A percentile compares a stretch with the other conserved stretches of the same genome.
phyloP scores from a whole-genome alignment of 2,329 filamentous ascomycete species.

The Calcarisporium arbuscula region DNA sequence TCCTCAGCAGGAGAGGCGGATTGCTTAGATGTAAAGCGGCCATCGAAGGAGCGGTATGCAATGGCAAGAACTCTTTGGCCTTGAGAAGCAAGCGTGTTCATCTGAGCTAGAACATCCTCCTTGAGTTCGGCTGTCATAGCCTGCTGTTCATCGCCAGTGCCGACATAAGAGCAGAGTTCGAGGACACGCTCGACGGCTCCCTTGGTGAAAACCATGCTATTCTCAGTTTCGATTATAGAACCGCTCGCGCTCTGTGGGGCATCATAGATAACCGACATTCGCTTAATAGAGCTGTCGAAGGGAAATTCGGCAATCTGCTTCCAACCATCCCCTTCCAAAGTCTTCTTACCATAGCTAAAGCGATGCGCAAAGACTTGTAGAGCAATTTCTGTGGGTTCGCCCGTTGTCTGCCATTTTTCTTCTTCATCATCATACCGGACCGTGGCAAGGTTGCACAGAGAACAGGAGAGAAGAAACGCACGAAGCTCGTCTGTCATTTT shows the following conservation, averaged over 20 bases:
- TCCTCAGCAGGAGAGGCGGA: constrained; percentile 29
- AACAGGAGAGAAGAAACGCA: constrained; percentile 47
- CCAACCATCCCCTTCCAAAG: constrained; percentile 48
- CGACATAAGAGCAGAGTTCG: constrained; percentile 46
- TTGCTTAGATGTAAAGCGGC: constrained; percentile 36
- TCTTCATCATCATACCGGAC: constrained; percentile 49
- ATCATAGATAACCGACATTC: constrained; percentile 71
- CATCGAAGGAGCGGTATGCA: constrained; percentile 55
- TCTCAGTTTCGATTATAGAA: constrained; percentile 31
- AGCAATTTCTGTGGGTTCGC: constrained; percentile 70
- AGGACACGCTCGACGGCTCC: constrained; percentile 56
- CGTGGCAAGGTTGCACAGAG: constrained; percentile 61
- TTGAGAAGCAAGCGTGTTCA: constrained; percentile 55
- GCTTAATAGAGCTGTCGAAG: constrained; percentile 74
- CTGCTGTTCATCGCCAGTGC: constrained; percentile 33
- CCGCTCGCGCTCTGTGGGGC: constrained; percentile 33
- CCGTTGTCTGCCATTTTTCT: constrained; percentile 57
- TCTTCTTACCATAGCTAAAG: constrained; percentile 53
- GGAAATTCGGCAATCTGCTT: constrained; percentile 64
- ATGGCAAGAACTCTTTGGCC: constrained; percentile 69
- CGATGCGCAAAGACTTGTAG: constrained; percentile 69
- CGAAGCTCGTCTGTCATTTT: constrained; percentile 44
- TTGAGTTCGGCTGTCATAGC: constrained; percentile 46
- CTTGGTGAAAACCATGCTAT: constrained; percentile 54
- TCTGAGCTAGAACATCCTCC: constrained; percentile 43